Conservation (phyloP, 176 grass and related monocot species). For the Melocanna baccifera region DNA sequence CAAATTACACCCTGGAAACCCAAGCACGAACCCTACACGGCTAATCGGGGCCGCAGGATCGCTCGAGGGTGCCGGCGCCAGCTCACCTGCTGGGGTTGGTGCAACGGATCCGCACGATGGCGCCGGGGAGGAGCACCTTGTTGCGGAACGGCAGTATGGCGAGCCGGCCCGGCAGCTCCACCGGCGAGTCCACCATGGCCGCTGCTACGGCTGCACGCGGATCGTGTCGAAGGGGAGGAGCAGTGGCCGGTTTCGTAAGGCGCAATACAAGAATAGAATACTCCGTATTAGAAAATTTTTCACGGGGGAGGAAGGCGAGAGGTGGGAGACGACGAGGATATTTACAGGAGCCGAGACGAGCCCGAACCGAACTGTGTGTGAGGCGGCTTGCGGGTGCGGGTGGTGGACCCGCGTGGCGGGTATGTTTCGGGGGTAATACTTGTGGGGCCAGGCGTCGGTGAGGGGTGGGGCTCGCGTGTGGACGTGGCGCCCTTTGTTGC, state of each 20-base stretch:
- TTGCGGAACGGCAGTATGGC: constrained; percentile 96
- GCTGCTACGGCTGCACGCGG: neutral
- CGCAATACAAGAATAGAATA: neutral
- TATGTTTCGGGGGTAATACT: neutral
- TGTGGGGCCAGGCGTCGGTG: neutral
- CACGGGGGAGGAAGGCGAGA: neutral
- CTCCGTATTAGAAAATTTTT: neutral
- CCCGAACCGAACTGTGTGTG: neutral
- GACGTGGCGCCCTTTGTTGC: constrained; percentile 16
- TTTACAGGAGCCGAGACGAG: constrained; percentile 1
- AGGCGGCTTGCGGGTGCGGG: neutral
- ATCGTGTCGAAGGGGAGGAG: neutral
- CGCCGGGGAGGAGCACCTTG: constrained; percentile 88
- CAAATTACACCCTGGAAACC: constrained; percentile 8
- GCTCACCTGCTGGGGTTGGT: constrained; percentile 88
- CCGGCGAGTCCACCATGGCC: constrained; percentile 64
- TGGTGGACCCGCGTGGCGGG: neutral
- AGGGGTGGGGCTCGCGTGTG: neutral
- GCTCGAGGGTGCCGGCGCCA: too few species aligned
- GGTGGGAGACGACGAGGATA: constrained; percentile 27
- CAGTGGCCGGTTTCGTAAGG: neutral
- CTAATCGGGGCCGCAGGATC: neutral
- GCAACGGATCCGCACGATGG: constrained; percentile 94
- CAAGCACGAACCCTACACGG: neutral
- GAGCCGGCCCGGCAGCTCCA: constrained; percentile 80